phyloP scores from a whole-genome alignment of 495 filamentous ascomycete genomes.

The Aspergillus olivimuriae region DNA sequence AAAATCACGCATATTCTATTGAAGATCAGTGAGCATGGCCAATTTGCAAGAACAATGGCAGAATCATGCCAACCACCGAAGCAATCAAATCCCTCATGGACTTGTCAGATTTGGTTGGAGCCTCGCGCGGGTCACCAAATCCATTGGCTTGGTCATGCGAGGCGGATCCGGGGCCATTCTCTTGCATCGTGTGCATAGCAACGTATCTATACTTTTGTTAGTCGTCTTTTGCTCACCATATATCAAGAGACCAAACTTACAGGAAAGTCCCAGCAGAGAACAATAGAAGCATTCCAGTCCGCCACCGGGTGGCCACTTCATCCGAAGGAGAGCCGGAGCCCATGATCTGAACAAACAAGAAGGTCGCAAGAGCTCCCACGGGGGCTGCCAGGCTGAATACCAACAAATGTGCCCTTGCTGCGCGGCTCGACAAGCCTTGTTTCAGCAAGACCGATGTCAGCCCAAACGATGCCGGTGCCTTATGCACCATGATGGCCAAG shows the following conservation, averaged over 20 bases:
- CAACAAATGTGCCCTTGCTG: slow-evolving; percentile 76
- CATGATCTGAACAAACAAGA: slow-evolving; percentile 65
- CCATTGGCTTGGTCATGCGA: slow-evolving; percentile 59
- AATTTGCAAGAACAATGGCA: slow-evolving; percentile 84
- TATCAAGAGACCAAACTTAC: slow-evolving; percentile 45
- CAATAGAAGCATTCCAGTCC: slow-evolving; percentile 83
- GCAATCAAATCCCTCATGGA: slow-evolving; percentile 55
- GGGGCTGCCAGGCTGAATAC: slow-evolving; percentile 91
- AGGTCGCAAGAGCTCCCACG: slow-evolving; percentile 77
- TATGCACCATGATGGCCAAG: slow-evolving; percentile 93
- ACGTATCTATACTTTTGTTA: slow-evolving; percentile 89
- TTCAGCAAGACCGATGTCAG: slow-evolving; percentile 83
- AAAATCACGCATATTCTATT: not conserved
- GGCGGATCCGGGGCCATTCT: slow-evolving; percentile 48
- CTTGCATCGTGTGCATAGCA: slow-evolving; percentile 97
- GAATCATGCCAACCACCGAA: slow-evolving; percentile 79
- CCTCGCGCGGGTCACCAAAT: slow-evolving; percentile 52
- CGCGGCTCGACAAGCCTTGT: slow-evolving; percentile 80
- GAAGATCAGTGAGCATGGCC: slow-evolving; percentile 71
- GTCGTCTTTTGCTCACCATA: not conserved
- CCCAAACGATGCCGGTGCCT: slow-evolving; percentile 93
- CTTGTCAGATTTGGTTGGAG: slow-evolving; percentile 32
- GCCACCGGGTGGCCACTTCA: slow-evolving; percentile 60
- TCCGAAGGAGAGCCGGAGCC: slow-evolving; percentile 44
- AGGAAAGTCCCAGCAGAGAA: slow-evolving; percentile 95